A percentile compares a stretch with the other conserved stretches of the same genome.
Conservation (phyloP, 176 grass and related monocot genomes). For the Zoysia pacifica region DNA sequence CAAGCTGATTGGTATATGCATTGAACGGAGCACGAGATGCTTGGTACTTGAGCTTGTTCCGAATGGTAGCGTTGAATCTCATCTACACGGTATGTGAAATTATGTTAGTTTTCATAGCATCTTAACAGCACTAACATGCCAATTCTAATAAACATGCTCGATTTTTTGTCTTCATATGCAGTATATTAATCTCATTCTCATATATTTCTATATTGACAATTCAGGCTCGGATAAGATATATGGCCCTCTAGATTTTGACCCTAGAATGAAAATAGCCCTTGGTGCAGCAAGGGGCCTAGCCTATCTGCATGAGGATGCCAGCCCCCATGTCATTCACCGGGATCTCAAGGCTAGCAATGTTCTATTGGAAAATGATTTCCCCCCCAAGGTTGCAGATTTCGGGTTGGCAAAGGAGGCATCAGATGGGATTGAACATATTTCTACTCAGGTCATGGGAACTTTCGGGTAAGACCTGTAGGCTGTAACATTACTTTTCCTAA, state of each 20-base stretch:
- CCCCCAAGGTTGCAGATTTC: slow-evolving; percentile 88
- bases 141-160: not conserved
- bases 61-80: slow-evolving; percentile 95
- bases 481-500: not conserved
- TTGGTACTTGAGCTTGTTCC: slow-evolving; percentile 88
- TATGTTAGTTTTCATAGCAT: slow-evolving; percentile 16
- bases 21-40: slow-evolving; percentile 77
- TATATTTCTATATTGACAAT: slow-evolving; percentile 19
- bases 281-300: slow-evolving; percentile 89
- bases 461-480: slow-evolving; percentile 65
- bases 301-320: slow-evolving; percentile 92
- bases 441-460: slow-evolving; percentile 94
- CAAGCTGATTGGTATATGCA: slow-evolving; percentile 88
- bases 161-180: no score
- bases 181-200: not conserved
- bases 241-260: slow-evolving; percentile 68
- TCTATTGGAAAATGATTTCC: slow-evolving; percentile 87
- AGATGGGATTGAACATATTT: slow-evolving; percentile 76
- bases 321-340: slow-evolving; percentile 88
- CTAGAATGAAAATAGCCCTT: slow-evolving; percentile 85
- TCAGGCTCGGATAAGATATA: slow-evolving; percentile 73
- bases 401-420: slow-evolving; percentile 87
- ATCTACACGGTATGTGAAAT: slow-evolving; percentile 76
- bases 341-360: slow-evolving; percentile 97
- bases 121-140: not conserved